A percentile compares a stretch with the other conserved stretches of the same genome.
These are phyloP conservation scores for Blastocystis sp. DNA, from an alignment of 352 stramenopile genomes.

Conservation along the genomic window DNA sequence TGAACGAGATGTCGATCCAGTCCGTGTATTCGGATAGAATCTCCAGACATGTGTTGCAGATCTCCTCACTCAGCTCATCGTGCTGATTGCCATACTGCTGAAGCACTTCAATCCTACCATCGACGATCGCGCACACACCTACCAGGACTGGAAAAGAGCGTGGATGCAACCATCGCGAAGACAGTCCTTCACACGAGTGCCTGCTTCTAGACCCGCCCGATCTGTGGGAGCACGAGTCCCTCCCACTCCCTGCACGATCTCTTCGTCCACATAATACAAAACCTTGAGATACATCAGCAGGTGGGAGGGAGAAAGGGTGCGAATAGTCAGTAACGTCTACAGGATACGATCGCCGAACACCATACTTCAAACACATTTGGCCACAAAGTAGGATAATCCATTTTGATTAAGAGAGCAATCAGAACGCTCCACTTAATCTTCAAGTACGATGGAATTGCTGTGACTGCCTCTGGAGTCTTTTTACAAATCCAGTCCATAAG, in stretches of 20 bases:
- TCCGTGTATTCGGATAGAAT: conserved; percentile 44
- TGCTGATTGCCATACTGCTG: conserved; percentile 17
- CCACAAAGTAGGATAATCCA: conserved; percentile 37
- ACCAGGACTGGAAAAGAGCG: conserved; percentile 41
- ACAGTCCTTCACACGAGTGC: conserved; percentile 45
- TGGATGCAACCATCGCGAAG: conserved; percentile 41
- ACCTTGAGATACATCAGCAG: conserved; percentile 41
- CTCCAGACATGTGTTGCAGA: conserved; percentile 32
- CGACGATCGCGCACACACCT: not conserved
- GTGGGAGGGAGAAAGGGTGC: conserved; percentile 7
- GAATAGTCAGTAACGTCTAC: not conserved
- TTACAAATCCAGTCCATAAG: conserved; percentile 23
- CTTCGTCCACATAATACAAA: conserved; percentile 45
- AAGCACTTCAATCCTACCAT: conserved; percentile 45
- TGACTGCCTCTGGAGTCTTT: not conserved
- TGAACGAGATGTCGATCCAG: conserved; percentile 55
- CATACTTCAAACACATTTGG: conserved; percentile 44
- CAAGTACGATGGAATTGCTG: not conserved
- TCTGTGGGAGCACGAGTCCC: conserved; percentile 14
- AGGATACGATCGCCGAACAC: not conserved
- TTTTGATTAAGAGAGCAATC: conserved; percentile 28
- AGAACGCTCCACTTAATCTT: conserved; percentile 31
- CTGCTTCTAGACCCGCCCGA: not conserved
- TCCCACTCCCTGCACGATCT: conserved; percentile 34
- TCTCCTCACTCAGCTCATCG: not conserved